Evolutionary conservation across 2,329 filamentous ascomycete genomes (phyloP), one percentile per base, ranked within the genome.

Genomic region (Xylaria sp.): DNA sequence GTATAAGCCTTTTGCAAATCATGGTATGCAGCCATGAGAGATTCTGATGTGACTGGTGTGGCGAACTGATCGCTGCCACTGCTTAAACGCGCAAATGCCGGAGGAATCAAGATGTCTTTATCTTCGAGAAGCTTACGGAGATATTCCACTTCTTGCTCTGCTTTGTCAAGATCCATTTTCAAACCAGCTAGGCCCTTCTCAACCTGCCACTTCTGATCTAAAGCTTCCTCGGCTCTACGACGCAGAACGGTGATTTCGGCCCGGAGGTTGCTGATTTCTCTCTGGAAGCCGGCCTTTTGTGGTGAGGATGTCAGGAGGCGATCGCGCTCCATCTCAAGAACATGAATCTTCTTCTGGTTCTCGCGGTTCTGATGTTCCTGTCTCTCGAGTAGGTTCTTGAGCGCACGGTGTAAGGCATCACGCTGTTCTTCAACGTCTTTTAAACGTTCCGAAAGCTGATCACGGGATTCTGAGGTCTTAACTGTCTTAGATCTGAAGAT

Each of bases 111-210:
- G 64, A 94, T 93, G 75, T 98, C 94, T 73, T 94, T 92, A 78
- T 97, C 93, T 69, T 90, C 84, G 21, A 98, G 86, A 30, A 98
- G 84, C 36, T 84, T 87, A 51, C 93, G 90, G 48, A 99, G 86
- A n/a, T 92, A 92, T 48, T 88, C 85, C 34, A 97, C 97, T 81
- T 99, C 96, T 78, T 96, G 92, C 79, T 98, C 93, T 30, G 96
- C 94, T 70, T 94, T 92, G 80, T 98, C 96, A 50, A 99, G 88
- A 77, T 98, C 95, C 92, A 97, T 98, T 82, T 97, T 97, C 65
- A 98, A 83, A 64, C 94, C 93, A 61, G 89, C 87, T 1, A 98
- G 84, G 19, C 93, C 93, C 81, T 97, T 97, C 81, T 98, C 95
- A 69, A 94, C 95, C 78, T 97, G 92, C 91, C 93, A 98, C 81